These are phyloP conservation scores for Isabelozyma rhagii DNA, from an alignment of 805 yeast genomes.

Conservation along the genomic window DNA sequence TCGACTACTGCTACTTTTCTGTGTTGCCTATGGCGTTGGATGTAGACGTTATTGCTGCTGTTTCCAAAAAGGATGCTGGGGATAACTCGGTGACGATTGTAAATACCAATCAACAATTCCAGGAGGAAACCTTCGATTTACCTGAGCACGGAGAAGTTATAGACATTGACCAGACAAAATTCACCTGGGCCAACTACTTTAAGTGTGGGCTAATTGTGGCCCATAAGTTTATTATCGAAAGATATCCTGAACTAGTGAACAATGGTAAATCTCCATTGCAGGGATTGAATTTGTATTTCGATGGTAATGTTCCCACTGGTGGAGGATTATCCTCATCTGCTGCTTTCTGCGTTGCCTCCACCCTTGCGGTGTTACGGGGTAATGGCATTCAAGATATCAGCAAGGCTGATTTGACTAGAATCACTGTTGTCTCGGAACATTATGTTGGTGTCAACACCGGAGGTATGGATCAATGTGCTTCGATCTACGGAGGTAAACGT, in stretches of 20 bases:
- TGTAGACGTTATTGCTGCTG: conserved; percentile 58
- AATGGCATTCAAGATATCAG: conserved; percentile 43
- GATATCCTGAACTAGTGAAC: conserved; percentile 20
- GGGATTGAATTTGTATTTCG: conserved; percentile 52
- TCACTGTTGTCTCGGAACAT: conserved; percentile 67
- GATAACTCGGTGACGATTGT: conserved; percentile 25
- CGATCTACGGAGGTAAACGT: conserved; percentile 57
- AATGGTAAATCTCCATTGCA: conserved; percentile 21
- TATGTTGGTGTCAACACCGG: conserved; percentile 73
- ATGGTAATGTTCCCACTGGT: conserved; percentile 71
- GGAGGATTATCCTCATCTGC: conserved; percentile 72
- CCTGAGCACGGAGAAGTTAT: conserved; percentile 40
- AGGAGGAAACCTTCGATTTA: conserved; percentile 30
- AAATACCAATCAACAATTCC: conserved; percentile 34
- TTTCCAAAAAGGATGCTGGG: conserved; percentile 17
- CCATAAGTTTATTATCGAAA: conserved; percentile 41
- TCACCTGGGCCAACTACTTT: conserved; percentile 68
- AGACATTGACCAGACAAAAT: conserved; percentile 46
- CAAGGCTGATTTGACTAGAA: conserved; percentile 52
- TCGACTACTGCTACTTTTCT: conserved; percentile 65
- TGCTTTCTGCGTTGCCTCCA: conserved; percentile 65
- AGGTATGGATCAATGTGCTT: conserved; percentile 79
- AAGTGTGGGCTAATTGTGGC: conserved; percentile 65
- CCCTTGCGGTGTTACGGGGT: conserved; percentile 53
- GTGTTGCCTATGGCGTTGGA: conserved; percentile 75